Evolutionary conservation across 1,139 yeast genomes (phyloP), one percentile per base, ranked within the genome.

Genomic region (Chernovozyma aurita): DNA sequence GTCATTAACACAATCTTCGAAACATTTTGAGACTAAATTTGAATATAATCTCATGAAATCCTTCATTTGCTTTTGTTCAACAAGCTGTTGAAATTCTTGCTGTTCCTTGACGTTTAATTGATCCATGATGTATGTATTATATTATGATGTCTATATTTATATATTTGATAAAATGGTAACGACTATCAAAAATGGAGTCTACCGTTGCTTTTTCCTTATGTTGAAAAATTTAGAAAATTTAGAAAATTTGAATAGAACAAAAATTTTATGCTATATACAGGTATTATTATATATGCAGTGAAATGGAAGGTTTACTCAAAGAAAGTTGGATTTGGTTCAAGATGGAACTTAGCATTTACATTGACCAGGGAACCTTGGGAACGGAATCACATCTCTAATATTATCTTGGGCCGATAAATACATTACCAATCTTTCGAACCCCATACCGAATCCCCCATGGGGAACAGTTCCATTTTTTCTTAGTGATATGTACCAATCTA

Each of bases 41-140:
- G 97, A 88, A 76, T 92, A 92, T 37, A 78, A 78, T 62, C 94
- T 82, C 97, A 90, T 90, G 80, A 90, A 92, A 63, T 92, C 98
- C 66, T 86, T 86, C 97, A 92, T 88, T 69, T 92, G 98, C 76
- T 92, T 92, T 62, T 86, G 92, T 70, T 90, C 97, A 50, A 90
- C 95, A 49, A 90, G 73, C 63, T 82, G 90, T 66, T 88, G 96
- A 65, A 90, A 90, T 56, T 88, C 95, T 68, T 87, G 97, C 66
- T 90, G 97, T 70, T 90, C 97, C 61, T 87, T 85, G 57, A 82
- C 81, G 73, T 90, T 83, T 56, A 83, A 71, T 63, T 81, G 85
- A 54, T 84, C 92, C 92, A 83, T 84, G 43, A 13, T n/a, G n/a
- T n/a, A n/a, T n/a, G n/a, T n/a, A n/a, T n/a, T n/a, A n/a, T n/a